Evolutionary conservation across 2,329 filamentous ascomycete species (phyloP).

Genomic region (Emericellopsis atlantica): DNA sequence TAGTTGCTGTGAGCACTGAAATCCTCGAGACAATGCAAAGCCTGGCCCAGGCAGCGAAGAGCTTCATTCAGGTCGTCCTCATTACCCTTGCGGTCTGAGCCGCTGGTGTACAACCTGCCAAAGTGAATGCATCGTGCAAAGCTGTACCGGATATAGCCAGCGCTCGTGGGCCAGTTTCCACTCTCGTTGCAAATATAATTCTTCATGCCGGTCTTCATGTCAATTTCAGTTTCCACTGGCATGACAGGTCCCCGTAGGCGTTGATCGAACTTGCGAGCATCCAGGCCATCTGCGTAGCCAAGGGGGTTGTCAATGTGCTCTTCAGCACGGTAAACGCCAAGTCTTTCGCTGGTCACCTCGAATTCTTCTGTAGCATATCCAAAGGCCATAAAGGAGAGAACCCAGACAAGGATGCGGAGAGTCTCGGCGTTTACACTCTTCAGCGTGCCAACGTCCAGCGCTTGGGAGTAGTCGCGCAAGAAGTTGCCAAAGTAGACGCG

Average conservation of each 20-base stretch:
- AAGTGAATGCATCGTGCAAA: constrained; percentile 65
- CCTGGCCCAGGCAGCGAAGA: constrained; percentile 62
- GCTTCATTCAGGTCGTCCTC: constrained; percentile 74
- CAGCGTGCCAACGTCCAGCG: constrained; percentile 67
- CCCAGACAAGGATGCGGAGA: constrained; percentile 69
- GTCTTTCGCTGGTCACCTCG: constrained; percentile 67
- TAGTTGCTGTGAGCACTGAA: constrained; percentile 79
- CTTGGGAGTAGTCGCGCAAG: constrained; percentile 76
- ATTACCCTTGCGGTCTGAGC: constrained; percentile 45
- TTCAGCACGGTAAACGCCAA: constrained; percentile 72
- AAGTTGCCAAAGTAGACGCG: constrained; percentile 80
- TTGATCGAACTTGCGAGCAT: constrained; percentile 71
- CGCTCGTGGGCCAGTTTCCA: constrained; percentile 79
- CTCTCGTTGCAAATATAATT: constrained; percentile 94
- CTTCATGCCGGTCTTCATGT: constrained; percentile 83
- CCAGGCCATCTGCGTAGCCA: constrained; percentile 73
- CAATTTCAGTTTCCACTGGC: constrained; percentile 59
- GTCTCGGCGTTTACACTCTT: constrained; percentile 70
- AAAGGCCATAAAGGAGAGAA: constrained; percentile 69
- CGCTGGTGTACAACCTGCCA: constrained; percentile 61
- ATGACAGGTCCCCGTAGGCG: constrained; percentile 72
- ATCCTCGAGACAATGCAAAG: constrained; percentile 66
- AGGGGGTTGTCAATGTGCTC: constrained; percentile 67
- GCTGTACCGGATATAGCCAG: constrained; percentile 71
- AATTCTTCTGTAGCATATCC: constrained; percentile 81